These are phyloP conservation scores for Nothophoma quercina DNA, from an alignment of 2,329 filamentous ascomycete species.

Conservation along the genomic window DNA sequence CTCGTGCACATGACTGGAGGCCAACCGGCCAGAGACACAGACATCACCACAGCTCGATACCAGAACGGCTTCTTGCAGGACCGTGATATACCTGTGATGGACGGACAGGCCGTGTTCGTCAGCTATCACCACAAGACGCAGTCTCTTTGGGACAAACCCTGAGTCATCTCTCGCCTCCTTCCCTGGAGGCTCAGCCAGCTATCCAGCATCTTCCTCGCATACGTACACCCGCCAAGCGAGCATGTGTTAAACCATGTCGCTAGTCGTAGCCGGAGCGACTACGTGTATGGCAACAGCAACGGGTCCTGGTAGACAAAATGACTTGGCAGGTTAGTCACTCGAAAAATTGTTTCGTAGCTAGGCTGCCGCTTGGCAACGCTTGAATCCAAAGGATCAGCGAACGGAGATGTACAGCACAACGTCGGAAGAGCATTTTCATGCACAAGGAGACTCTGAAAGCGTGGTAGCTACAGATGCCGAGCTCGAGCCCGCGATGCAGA, in stretches of 20 bases:
- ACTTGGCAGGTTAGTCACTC: too few species aligned
- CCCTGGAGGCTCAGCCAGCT: conserved; percentile 28
- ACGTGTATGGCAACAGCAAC: conserved; percentile 10
- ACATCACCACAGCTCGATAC: not conserved
- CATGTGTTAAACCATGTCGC: conserved; percentile 24
- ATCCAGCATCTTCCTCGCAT: conserved; percentile 26
- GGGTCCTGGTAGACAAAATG: conserved; percentile 18
- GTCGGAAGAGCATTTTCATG: too few species aligned
- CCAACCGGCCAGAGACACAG: not conserved
- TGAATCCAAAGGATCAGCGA: too few species aligned
- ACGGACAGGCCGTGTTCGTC: conserved; percentile 24
- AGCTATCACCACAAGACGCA: conserved; percentile 32
- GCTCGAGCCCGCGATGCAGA: not conserved
- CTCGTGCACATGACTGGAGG: not conserved
- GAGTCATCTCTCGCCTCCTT: conserved; percentile 33
- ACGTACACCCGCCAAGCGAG: conserved; percentile 30
- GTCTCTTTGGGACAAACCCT: conserved; percentile 28
- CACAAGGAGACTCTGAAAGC: too few species aligned
- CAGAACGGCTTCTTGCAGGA: conserved; percentile 25
- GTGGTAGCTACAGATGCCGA: not conserved
- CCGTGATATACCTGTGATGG: conserved; percentile 27
- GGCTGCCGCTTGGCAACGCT: too few species aligned
- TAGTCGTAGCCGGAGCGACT: conserved; percentile 13
- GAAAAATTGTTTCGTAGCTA: too few species aligned
- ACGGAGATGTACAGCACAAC: too few species aligned